A percentile compares a stretch with the other conserved stretches of the same genome.
phyloP scores from a whole-genome alignment of 2,329 filamentous ascomycete genomes.

The Aspergillus eucalypticola region DNA sequence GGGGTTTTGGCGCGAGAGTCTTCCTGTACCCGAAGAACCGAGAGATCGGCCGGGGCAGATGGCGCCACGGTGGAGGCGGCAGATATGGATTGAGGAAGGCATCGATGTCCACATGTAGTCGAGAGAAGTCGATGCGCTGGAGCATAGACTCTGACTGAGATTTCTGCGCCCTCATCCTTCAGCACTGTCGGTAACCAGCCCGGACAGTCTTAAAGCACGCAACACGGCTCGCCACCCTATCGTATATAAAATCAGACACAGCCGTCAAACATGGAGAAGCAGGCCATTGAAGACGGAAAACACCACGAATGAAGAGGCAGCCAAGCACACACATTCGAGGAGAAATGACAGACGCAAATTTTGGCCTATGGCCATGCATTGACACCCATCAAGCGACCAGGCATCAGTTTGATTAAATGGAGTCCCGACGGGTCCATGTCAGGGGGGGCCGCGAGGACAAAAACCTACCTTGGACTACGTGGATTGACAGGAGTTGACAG shows the following conservation, averaged over 20 bases:
- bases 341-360: not conserved
- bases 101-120: constrained; percentile 71
- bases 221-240: not conserved
- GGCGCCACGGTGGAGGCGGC: constrained; percentile 64
- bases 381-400: not conserved
- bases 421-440: constrained; percentile 2
- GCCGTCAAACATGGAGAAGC: not conserved
- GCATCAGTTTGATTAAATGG: not conserved
- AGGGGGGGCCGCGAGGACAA: not conserved
- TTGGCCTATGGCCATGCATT: not conserved
- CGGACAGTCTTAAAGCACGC: not conserved
- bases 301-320: not conserved
- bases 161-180: constrained; percentile 5
- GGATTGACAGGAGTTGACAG: not conserved
- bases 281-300: not conserved
- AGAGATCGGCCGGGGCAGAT: constrained; percentile 65
- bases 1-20: constrained; percentile 29
- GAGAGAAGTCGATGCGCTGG: constrained; percentile 24
- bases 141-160: constrained; percentile 1
- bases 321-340: not conserved
- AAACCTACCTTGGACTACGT: constrained; percentile 7
- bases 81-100: constrained; percentile 70
- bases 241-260: not conserved
- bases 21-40: constrained; percentile 67
- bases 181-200: constrained; percentile 1